Conservation (phyloP, 495 filamentous ascomycete genomes). For the Xylaria cubensis region DNA sequence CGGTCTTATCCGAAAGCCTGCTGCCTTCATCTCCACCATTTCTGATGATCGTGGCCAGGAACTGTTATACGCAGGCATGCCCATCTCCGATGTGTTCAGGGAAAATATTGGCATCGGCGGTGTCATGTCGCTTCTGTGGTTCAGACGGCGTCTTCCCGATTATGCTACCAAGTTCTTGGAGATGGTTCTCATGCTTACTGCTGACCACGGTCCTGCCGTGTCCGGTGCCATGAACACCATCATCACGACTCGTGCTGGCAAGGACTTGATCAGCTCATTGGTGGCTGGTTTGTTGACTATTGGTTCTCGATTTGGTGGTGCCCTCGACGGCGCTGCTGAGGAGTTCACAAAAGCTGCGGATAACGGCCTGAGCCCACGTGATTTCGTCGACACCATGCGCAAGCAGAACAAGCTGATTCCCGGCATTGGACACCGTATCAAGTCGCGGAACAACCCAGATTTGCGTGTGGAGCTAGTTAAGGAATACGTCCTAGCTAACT, state of each 20-base stretch:
- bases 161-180: constrained; percentile 99
- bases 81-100: constrained; percentile 98
- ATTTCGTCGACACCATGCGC: constrained; percentile 98
- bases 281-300: constrained; percentile 98
- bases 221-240: constrained; percentile 99
- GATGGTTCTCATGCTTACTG: constrained; percentile 99
- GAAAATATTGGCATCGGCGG: constrained; percentile 99
- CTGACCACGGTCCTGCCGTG: constrained; percentile 97
- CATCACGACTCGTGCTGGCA: constrained; percentile 98
- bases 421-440: constrained; percentile 98
- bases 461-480: constrained; percentile 99
- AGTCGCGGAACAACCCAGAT: constrained; percentile 99
- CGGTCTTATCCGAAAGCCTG: constrained; percentile 98
- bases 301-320: constrained; percentile 97
- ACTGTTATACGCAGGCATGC: constrained; percentile 98
- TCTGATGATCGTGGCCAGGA: constrained; percentile 99
- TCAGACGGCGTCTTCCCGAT: constrained; percentile 94
- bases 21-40: constrained; percentile 99
- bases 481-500: constrained; percentile 96
- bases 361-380: constrained; percentile 96
- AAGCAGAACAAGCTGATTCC: constrained; percentile 99
- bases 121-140: constrained; percentile 99
- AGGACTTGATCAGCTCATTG: constrained; percentile 94
- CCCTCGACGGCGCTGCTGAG: constrained; percentile 95
- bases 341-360: constrained; percentile 98